phyloP scores from a whole-genome alignment of 2,329 filamentous ascomycete genomes.

The Samsoniella hepiali region DNA sequence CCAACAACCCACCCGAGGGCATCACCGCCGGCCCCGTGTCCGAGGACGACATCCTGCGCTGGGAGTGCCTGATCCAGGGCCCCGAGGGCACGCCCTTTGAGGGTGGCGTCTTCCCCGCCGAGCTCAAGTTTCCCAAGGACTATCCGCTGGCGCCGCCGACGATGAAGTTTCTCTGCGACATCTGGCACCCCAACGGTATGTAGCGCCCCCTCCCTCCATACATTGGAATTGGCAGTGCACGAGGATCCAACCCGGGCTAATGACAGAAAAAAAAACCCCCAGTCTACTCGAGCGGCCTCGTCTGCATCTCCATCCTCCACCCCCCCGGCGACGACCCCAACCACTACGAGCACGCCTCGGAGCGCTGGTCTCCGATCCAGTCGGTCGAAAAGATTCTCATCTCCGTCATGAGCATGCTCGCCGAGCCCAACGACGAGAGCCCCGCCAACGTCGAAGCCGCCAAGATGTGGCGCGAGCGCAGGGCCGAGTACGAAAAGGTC shows the following conservation, averaged over 20 bases:
- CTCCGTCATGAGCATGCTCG: conserved; percentile 96
- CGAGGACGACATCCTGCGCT: conserved; percentile 92
- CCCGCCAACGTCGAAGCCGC: conserved; percentile 95
- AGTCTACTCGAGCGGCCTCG: conserved; percentile 90
- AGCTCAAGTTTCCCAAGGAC: conserved; percentile 91
- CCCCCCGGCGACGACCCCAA: conserved; percentile 95
- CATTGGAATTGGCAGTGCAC: too few relatives aligned
- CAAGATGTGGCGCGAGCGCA: conserved; percentile 88
- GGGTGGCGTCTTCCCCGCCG: conserved; percentile 91
- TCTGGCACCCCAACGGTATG: conserved; percentile 94
- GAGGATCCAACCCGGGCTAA: not conserved
- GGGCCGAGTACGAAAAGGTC: conserved; percentile 78
- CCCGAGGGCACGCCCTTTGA: conserved; percentile 95
- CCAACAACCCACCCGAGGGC: conserved; percentile 92
- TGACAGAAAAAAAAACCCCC: not conserved
- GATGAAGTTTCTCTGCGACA: conserved; percentile 91
- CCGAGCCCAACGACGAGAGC: conserved; percentile 94
- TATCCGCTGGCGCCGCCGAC: conserved; percentile 95
- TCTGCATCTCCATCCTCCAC: conserved; percentile 98
- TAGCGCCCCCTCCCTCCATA: conserved; percentile 1
- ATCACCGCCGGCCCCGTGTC: conserved; percentile 91
- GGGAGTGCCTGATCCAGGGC: conserved; percentile 95
- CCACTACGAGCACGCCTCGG: conserved; percentile 94
- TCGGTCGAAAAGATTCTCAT: conserved; percentile 97
- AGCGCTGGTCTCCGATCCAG: conserved; percentile 95